Conservation (phyloP, 768 basidiomycete genomes). For the Tricholoma bakamatsutake region DNA sequence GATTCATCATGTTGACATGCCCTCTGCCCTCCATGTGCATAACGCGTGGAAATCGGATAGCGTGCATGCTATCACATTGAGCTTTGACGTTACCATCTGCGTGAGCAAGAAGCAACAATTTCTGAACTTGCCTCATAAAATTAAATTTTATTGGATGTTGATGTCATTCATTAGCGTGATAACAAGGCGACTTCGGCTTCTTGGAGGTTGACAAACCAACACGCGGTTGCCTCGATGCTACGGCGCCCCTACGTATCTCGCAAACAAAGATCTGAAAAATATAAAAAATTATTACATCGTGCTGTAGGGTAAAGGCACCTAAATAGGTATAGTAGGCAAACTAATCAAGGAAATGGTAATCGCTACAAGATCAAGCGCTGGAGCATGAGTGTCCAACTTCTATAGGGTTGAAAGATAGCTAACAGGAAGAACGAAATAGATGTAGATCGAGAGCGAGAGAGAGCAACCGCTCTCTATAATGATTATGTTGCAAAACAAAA, state of each 20-base stretch:
- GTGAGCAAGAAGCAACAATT: neutral
- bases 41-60: neutral
- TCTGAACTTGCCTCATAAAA: too few species aligned
- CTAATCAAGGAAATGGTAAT: slow-evolving; percentile 12
- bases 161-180: neutral
- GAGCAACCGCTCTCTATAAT: slow-evolving; percentile 19
- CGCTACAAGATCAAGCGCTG: slow-evolving; percentile 18
- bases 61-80: neutral
- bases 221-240: slow-evolving; percentile 1
- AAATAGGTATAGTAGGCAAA: slow-evolving; percentile 2
- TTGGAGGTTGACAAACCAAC: neutral
- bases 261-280: neutral
- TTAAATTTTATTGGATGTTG: neutral
- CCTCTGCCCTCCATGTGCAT: slow-evolving; percentile 1
- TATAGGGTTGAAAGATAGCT: slow-evolving; percentile 16
- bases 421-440: slow-evolving; percentile 10
- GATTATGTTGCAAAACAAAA: slow-evolving; percentile 16
- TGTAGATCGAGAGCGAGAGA: slow-evolving; percentile 10
- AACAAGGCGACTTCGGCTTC: neutral
- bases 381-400: slow-evolving; percentile 16
- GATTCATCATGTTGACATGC: neutral
- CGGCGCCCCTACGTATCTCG: neutral
- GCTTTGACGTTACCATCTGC: neutral
- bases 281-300: neutral
- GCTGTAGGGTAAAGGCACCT: neutral